These are phyloP conservation scores for Scheffersomyces lignicola DNA, from an alignment of 1,139 yeast species.

Conservation along the genomic window DNA sequence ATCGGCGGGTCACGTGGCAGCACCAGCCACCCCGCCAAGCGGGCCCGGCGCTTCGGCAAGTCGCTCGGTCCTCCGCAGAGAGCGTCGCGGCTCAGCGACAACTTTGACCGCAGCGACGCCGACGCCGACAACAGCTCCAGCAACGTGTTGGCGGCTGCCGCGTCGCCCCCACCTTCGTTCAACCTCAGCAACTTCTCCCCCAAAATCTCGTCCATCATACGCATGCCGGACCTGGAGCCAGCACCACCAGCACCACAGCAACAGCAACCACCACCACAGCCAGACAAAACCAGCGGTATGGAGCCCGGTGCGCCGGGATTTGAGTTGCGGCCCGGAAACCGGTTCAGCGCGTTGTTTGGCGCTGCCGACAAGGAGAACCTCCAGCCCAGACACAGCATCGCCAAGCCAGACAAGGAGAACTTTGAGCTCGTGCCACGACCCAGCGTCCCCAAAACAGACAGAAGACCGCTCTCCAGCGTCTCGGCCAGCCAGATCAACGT, in stretches of 20 bases:
- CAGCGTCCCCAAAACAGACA: slow-evolving; percentile 9
- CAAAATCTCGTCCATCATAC: slow-evolving; percentile 7
- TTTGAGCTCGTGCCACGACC: background rate
- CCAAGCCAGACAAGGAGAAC: background rate
- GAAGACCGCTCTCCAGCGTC: slow-evolving; percentile 16
- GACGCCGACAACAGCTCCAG: slow-evolving; percentile 1
- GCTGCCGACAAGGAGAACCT: too few relatives aligned
- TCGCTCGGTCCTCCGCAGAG: slow-evolving; percentile 43
- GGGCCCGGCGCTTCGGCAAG: slow-evolving; percentile 36
- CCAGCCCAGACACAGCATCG: too few relatives aligned
- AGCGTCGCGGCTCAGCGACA: slow-evolving; percentile 19
- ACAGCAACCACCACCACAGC: too few relatives aligned
- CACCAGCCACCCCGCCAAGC: slow-evolving; percentile 15
- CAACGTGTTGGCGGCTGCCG: background rate
- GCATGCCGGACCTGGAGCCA: too few relatives aligned
- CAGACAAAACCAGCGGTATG: too few relatives aligned
- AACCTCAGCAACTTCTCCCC: slow-evolving; percentile 16
- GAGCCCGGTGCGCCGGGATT: too few relatives aligned
- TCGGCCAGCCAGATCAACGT: slow-evolving; percentile 9
- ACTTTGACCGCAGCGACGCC: background rate
- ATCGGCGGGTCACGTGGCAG: slow-evolving; percentile 5
- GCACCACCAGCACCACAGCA: too few relatives aligned
- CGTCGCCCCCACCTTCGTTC: slow-evolving; percentile 16
- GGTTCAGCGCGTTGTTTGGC: too few relatives aligned
- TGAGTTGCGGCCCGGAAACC: too few relatives aligned